These are phyloP conservation scores for Albifimbria verrucaria DNA, from an alignment of 2,329 filamentous ascomycete species.

Conservation along the genomic window DNA sequence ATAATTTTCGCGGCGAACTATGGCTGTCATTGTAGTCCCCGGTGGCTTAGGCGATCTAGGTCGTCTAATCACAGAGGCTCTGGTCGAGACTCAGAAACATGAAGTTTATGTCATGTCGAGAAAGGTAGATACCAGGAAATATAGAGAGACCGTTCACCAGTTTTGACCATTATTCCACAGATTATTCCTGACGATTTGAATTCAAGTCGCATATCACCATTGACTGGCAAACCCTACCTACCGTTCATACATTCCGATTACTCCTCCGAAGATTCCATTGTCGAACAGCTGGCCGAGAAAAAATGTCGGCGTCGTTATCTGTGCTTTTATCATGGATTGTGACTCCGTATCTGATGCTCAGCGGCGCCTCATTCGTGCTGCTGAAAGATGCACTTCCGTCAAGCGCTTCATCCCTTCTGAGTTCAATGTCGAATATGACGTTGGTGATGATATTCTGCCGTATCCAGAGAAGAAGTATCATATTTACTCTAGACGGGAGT, in stretches of 20 bases:
- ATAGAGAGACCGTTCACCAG: background rate
- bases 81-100: slow-evolving; percentile 31
- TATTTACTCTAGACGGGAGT: slow-evolving; percentile 18
- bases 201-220: slow-evolving; percentile 13
- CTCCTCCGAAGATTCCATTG: slow-evolving; percentile 16
- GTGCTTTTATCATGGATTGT: slow-evolving; percentile 26
- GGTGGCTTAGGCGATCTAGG: slow-evolving; percentile 45
- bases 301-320: slow-evolving; percentile 28
- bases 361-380: slow-evolving; percentile 28
- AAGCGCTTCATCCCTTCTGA: slow-evolving; percentile 34
- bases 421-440: slow-evolving; percentile 34
- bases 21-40: slow-evolving; percentile 38
- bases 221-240: slow-evolving; percentile 2
- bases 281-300: slow-evolving; percentile 14
- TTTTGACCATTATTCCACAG: background rate
- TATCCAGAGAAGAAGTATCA: slow-evolving; percentile 30
- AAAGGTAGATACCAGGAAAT: slow-evolving; percentile 22
- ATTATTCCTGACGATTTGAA: background rate
- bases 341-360: slow-evolving; percentile 27
- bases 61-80: slow-evolving; percentile 40
- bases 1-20: slow-evolving; percentile 3
- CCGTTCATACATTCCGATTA: slow-evolving; percentile 25
- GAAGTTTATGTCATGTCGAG: slow-evolving; percentile 39
- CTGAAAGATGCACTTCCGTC: slow-evolving; percentile 23
- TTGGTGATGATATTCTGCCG: slow-evolving; percentile 26